Percentiles rank a stretch among this genome's conserved stretches.
Evolutionary conservation across 2,329 filamentous ascomycete species (phyloP).

Genomic region (Calonectria ilicicola): DNA sequence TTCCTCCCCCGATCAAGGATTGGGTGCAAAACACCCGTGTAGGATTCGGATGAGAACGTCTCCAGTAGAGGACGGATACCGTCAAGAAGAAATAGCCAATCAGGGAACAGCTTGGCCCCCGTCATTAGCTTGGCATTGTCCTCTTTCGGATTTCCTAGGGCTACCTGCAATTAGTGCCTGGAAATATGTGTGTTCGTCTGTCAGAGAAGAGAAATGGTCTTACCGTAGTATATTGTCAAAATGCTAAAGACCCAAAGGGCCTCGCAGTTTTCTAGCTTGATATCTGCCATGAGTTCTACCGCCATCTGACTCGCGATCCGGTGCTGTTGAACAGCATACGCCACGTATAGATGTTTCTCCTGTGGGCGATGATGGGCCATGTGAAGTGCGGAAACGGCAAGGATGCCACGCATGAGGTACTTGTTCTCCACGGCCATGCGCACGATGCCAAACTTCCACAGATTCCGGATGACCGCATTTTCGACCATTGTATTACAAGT

Average conservation of each 20-base stretch:
- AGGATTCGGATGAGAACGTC: background rate
- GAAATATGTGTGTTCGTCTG: background rate
- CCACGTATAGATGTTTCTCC: background rate
- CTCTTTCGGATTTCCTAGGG: background rate
- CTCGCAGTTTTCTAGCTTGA: background rate
- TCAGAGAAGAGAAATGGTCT: background rate
- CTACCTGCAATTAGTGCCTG: background rate
- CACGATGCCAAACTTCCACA: background rate
- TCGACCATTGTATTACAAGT: background rate
- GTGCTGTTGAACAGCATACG: background rate
- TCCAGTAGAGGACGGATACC: background rate
- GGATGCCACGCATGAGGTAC: background rate
- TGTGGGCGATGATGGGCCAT: background rate
- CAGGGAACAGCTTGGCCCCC: background rate
- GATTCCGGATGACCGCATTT: background rate
- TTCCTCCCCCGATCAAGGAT: background rate
- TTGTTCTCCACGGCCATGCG: background rate
- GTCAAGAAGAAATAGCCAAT: background rate
- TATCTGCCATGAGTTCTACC: background rate
- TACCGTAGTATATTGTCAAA: background rate
- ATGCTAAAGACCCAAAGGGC: background rate
- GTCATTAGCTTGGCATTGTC: background rate
- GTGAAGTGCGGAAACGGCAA: background rate
- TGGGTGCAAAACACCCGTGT: background rate
- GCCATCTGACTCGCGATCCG: background rate